Conservation (phyloP, 768 basidiomycete species). For the Panellus pusillus region DNA sequence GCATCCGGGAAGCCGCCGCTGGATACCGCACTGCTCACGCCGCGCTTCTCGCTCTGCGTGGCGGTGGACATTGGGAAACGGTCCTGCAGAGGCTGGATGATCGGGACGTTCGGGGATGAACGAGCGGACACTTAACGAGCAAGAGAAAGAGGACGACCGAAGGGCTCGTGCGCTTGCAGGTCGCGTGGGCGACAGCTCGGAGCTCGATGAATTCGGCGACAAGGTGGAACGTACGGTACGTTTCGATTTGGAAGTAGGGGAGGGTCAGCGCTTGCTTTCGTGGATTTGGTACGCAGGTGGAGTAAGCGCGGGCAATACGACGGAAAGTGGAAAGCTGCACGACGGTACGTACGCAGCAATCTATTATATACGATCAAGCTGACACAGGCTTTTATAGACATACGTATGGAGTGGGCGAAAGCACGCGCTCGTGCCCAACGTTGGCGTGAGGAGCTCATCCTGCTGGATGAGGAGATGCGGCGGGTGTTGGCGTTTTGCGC, state of each 20-base stretch:
- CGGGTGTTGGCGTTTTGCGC: conserved; percentile 18
- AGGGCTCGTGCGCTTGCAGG: conserved; percentile 11
- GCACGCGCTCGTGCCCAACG: conserved; percentile 21
- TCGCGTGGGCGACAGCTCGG: background rate
- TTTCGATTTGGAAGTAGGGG: conserved; percentile 8
- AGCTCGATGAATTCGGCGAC: background rate
- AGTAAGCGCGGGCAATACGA: background rate
- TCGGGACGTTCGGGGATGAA: conserved; percentile 17
- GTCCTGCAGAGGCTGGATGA: conserved; percentile 2
- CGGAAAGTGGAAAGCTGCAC: background rate
- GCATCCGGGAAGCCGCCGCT: background rate
- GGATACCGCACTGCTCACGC: conserved; percentile 1
- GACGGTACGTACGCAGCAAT: background rate
- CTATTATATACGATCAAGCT: background rate
- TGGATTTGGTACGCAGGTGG: conserved; percentile 21
- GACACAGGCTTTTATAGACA: background rate
- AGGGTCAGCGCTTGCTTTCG: conserved; percentile 11
- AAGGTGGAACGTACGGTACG: background rate
- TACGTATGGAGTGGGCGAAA: conserved; percentile 30
- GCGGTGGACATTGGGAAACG: conserved; percentile 13
- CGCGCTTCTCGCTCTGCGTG: conserved; percentile 8
- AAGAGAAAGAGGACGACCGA: conserved; percentile 19
- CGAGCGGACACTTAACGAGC: conserved; percentile 14
- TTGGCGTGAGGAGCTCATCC: conserved; percentile 26
- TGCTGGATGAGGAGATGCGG: conserved; percentile 31